phyloP scores from a whole-genome alignment of 192 early-diverging fungal species.

The Podila clonocystis region DNA sequence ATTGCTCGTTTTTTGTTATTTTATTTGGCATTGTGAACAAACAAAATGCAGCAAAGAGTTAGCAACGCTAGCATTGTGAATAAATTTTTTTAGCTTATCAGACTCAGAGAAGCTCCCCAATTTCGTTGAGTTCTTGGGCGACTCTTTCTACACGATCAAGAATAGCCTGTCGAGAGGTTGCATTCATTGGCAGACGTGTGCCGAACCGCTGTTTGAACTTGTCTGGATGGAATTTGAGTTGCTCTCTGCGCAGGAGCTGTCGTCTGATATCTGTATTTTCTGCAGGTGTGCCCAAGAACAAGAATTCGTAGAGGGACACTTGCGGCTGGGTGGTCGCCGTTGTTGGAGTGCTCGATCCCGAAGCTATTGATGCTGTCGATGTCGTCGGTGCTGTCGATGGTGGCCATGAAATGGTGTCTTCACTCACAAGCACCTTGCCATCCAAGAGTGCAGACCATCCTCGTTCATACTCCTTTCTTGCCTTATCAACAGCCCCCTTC shows the following conservation, averaged over 20 bases:
- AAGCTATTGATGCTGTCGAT: neutral
- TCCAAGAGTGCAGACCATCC: slow-evolving; percentile 11
- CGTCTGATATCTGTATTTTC: slow-evolving; percentile 15
- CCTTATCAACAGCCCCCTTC: slow-evolving; percentile 4
- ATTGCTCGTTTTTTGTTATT: neutral
- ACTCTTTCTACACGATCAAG: too few relatives aligned
- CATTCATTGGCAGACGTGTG: slow-evolving; percentile 5
- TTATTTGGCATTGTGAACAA: neutral
- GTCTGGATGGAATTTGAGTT: slow-evolving; percentile 50
- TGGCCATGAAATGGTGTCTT: slow-evolving; percentile 27
- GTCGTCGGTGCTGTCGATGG: slow-evolving; percentile 1
- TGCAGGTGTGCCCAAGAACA: slow-evolving; percentile 24
- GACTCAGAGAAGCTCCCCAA: too few relatives aligned
- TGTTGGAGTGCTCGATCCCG: neutral
- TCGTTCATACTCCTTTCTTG: slow-evolving; percentile 11
- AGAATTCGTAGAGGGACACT: slow-evolving; percentile 25
- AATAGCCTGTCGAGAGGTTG: too few relatives aligned
- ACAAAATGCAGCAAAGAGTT: too few relatives aligned
- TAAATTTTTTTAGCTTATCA: too few relatives aligned
- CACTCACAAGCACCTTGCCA: neutral
- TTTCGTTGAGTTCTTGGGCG: too few relatives aligned
- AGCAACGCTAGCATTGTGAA: too few relatives aligned
- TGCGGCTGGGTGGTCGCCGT: neutral
- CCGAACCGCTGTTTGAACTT: slow-evolving; percentile 41
- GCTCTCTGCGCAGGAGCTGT: slow-evolving; percentile 34